These are phyloP conservation scores for Mycena metata DNA, from an alignment of 768 basidiomycete genomes.

Conservation along the genomic window DNA sequence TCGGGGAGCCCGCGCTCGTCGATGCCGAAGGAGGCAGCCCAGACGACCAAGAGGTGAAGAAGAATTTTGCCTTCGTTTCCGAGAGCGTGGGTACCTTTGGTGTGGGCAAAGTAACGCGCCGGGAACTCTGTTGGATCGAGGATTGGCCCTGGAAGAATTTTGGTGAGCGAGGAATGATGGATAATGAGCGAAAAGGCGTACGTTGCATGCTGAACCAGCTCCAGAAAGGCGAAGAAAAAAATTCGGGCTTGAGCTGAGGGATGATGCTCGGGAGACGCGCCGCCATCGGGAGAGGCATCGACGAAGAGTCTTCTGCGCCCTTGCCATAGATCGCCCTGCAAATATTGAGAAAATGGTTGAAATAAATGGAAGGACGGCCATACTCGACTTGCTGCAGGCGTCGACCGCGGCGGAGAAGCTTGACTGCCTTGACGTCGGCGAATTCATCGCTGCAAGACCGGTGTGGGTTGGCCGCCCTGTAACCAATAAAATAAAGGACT, in stretches of 20 bases:
- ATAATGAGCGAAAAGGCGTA: conserved; percentile 52
- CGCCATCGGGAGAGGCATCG: conserved; percentile 48
- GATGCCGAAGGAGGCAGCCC: conserved; percentile 92
- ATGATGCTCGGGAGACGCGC: conserved; percentile 68
- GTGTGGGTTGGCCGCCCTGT: not conserved
- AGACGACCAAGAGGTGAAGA: conserved; percentile 84
- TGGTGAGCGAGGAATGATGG: conserved; percentile 26
- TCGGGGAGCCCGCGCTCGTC: conserved; percentile 80
- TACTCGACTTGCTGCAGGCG: conserved; percentile 89
- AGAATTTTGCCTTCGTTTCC: conserved; percentile 83
- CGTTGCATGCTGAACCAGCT: conserved; percentile 87
- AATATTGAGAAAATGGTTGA: conserved; percentile 24
- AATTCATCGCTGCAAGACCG: conserved; percentile 81
- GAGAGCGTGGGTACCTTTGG: conserved; percentile 71
- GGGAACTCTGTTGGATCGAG: conserved; percentile 86
- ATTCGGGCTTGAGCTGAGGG: conserved; percentile 80
- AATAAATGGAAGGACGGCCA: conserved; percentile 42
- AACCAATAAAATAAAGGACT: conserved; percentile 48
- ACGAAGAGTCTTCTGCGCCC: conserved; percentile 57
- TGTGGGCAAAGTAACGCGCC: conserved; percentile 76
- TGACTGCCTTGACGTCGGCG: conserved; percentile 91
- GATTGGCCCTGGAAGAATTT: conserved; percentile 75
- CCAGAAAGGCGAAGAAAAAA: conserved; percentile 91
- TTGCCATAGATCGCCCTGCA: conserved; percentile 85
- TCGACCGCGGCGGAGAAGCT: conserved; percentile 82